These are phyloP conservation scores for Mitragyna speciosa DNA, from an alignment of 257 asterid genomes.

Conservation along the genomic window DNA sequence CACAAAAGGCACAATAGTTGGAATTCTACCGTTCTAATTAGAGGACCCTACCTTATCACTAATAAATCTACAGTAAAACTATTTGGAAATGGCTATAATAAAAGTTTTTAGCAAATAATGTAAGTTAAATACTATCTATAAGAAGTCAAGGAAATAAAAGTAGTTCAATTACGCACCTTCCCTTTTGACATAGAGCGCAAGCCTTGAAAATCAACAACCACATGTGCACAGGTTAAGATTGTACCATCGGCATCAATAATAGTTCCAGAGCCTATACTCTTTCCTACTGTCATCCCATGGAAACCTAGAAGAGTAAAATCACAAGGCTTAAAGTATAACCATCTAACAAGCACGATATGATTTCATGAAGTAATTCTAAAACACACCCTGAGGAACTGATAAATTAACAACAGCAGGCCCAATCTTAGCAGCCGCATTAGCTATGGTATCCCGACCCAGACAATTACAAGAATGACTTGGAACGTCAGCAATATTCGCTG, in stretches of 20 bases:
- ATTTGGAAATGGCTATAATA: background rate
- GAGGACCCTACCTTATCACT: background rate
- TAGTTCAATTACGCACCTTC: constrained; percentile 39
- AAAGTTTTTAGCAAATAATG: background rate
- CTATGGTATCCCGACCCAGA: constrained; percentile 73
- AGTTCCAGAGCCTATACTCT: constrained; percentile 81
- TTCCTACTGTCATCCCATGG: constrained; percentile 53
- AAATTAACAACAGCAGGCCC: constrained; percentile 92
- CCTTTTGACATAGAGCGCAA: constrained; percentile 53
- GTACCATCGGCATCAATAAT: constrained; percentile 81
- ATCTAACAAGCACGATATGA: background rate
- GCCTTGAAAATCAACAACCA: constrained; percentile 62
- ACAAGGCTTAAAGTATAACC: background rate
- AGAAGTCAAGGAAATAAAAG: background rate
- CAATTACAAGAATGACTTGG: constrained; percentile 61
- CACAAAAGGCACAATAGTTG: background rate
- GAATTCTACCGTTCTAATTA: too few species aligned
- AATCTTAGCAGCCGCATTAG: constrained; percentile 77
- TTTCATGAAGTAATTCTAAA: background rate
- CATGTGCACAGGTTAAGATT: constrained; percentile 91
- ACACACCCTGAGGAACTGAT: constrained; percentile 61
- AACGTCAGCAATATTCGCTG: constrained; percentile 31
- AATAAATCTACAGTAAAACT: background rate
- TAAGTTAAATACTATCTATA: background rate
- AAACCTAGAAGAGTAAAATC: constrained; percentile 43